These are phyloP conservation scores for Penicillium sp. DNA, from an alignment of 2,329 filamentous ascomycete species.

Conservation along the genomic window DNA sequence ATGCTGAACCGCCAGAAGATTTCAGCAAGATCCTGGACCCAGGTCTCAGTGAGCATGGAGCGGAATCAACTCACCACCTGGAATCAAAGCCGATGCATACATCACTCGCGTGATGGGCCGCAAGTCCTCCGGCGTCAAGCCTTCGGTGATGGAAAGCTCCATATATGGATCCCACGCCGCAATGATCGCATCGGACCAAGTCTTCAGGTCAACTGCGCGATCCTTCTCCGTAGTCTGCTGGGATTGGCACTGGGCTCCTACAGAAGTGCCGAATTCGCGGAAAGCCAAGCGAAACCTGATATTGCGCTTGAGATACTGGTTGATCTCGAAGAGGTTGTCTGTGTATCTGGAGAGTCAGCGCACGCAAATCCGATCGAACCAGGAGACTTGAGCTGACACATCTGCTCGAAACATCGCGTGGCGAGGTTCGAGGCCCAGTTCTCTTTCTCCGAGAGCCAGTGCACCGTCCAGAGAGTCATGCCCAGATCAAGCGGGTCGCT, in stretches of 20 bases:
- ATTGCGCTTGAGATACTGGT: constrained; percentile 36
- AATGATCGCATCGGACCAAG: constrained; percentile 37
- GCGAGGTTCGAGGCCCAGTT: constrained; percentile 48
- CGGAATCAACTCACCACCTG: constrained; percentile 49
- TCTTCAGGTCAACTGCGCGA: constrained; percentile 29
- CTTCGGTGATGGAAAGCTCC: constrained; percentile 33
- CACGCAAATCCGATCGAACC: not conserved
- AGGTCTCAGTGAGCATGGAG: too few species aligned
- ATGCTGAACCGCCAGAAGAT: constrained; percentile 30
- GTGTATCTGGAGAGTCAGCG: constrained; percentile 3
- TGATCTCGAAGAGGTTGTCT: constrained; percentile 39
- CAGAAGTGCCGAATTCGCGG: constrained; percentile 54
- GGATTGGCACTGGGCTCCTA: constrained; percentile 48
- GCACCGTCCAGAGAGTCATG: constrained; percentile 58
- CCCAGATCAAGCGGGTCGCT: constrained; percentile 56
- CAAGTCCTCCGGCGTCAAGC: constrained; percentile 44
- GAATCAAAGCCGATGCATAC: constrained; percentile 56
- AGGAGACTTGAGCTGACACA: constrained; percentile 26
- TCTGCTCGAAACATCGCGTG: constrained; percentile 35
- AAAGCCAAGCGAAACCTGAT: constrained; percentile 49
- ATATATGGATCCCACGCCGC: constrained; percentile 41
- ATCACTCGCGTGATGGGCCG: constrained; percentile 56
- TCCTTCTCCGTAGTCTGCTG: constrained; percentile 36
- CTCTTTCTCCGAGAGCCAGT: constrained; percentile 50
- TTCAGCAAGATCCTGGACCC: too few species aligned